A percentile compares a stretch with the other conserved stretches of the same genome.
These are phyloP conservation scores for Coemansia sp. DNA, from an alignment of 192 early-diverging fungal genomes.

Conservation along the genomic window DNA sequence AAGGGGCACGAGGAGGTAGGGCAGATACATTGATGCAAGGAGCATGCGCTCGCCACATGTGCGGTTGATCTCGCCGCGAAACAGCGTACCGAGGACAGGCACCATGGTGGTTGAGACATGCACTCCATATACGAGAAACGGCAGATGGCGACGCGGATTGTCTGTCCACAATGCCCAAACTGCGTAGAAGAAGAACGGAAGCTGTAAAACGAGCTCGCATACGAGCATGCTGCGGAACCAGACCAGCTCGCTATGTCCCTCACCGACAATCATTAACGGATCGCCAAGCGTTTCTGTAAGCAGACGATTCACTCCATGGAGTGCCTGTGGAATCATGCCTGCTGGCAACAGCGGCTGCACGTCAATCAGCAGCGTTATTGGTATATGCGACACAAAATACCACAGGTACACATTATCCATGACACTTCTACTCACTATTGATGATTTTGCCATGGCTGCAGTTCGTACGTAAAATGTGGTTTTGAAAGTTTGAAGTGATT, in stretches of 20 bases:
- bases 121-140: constrained; percentile 64
- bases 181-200: constrained; percentile 70
- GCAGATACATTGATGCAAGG: constrained; percentile 61
- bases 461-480: not conserved
- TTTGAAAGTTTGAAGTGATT: not conserved
- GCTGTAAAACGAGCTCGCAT: constrained; percentile 63
- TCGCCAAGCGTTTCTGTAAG: constrained; percentile 60
- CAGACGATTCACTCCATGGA: constrained; percentile 37
- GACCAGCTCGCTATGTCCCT: constrained; percentile 27
- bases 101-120: constrained; percentile 74
- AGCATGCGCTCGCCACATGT: constrained; percentile 41
- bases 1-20: constrained; percentile 66
- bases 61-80: constrained; percentile 51
- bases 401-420: constrained; percentile 63
- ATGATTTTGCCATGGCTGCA: not conserved
- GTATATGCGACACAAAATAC: constrained; percentile 75
- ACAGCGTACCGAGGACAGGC: constrained; percentile 58
- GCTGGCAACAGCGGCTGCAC: constrained; percentile 56
- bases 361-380: constrained; percentile 64
- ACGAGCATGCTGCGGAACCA: constrained; percentile 70
- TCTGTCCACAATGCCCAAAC: constrained; percentile 57
- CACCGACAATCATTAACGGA: constrained; percentile 60
- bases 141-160: constrained; percentile 27
- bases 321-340: constrained; percentile 24
- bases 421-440: constrained; percentile 22